These are phyloP conservation scores for Micromonas pusilla DNA, from an alignment of 139 green algal species.

Conservation along the genomic window DNA sequence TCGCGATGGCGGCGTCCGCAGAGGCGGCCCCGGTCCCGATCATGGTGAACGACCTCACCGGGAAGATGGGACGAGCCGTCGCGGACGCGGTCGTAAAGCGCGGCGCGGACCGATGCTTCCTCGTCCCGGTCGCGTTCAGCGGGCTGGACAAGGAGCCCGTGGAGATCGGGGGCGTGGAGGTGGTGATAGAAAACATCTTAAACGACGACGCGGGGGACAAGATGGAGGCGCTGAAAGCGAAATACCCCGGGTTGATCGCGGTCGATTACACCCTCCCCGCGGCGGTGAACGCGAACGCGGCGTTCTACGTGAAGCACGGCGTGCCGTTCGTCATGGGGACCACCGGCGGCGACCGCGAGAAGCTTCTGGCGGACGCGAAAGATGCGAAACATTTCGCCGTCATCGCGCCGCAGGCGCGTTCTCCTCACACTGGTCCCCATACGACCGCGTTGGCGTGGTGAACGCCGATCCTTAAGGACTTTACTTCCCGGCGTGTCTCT, in stretches of 20 bases:
- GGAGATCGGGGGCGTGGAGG: not conserved
- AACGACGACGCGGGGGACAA: constrained; percentile 8
- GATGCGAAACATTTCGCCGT: constrained; percentile 65
- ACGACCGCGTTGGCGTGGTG: no score
- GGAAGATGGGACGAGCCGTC: constrained; percentile 20
- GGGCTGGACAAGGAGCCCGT: not conserved
- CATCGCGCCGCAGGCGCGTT: constrained; percentile 90
- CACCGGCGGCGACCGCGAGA: constrained; percentile 83
- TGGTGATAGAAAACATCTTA: not conserved
- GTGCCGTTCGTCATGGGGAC: constrained; percentile 98
- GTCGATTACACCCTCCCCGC: constrained; percentile 93
- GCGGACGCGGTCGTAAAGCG: not conserved
- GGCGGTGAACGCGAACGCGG: constrained; percentile 77
- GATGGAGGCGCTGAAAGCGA: constrained; percentile 44
- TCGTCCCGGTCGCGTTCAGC: not conserved
- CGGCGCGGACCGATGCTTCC: not conserved
- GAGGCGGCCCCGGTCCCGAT: not conserved
- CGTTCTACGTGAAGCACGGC: constrained; percentile 69
- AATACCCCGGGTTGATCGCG: constrained; percentile 75
- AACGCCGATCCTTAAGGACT: no score
- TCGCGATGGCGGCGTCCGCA: not conserved
- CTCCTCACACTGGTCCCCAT: no score
- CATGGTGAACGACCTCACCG: constrained; percentile 4
- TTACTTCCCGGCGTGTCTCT: no score
- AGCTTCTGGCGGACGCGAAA: constrained; percentile 57